Conservation (phyloP, 305 asterid species). For the Striga hermonthica region DNA sequence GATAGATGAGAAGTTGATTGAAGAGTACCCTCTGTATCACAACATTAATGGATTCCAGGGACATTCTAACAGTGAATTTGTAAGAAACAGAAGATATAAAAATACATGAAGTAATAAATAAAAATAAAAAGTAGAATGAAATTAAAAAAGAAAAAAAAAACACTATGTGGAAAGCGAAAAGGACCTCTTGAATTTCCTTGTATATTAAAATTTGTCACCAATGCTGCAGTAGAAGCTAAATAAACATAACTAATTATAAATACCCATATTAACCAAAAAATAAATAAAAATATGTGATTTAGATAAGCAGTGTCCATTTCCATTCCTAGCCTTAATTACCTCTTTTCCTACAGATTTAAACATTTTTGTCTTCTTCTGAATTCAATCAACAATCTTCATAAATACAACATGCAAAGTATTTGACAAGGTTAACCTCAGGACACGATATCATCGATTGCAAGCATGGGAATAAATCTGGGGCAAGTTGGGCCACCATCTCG, state of each 20-base stretch:
- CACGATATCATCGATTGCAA: conserved; percentile 74
- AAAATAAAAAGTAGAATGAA: no score
- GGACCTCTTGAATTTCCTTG: conserved; percentile 2
- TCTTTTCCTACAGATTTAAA: conserved; percentile 19
- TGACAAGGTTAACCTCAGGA: conserved; percentile 64
- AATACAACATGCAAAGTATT: conserved; percentile 25
- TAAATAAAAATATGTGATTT: background rate
- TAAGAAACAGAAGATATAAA: conserved; percentile 11
- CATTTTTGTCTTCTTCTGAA: conserved; percentile 10
- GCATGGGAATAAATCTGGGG: conserved; percentile 81
- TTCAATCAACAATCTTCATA: conserved; percentile 20
- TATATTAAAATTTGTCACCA: conserved; percentile 24
- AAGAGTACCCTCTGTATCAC: background rate
- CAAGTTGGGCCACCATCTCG: conserved; percentile 69
- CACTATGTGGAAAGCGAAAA: background rate
- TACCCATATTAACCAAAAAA: background rate
- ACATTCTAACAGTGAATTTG: background rate
- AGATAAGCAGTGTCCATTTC: conserved; percentile 9
- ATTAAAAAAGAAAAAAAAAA: conserved; percentile 18
- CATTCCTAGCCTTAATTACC: background rate
- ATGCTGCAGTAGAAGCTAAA: conserved; percentile 14
- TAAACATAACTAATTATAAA: background rate
- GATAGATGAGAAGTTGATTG: conserved; percentile 27
- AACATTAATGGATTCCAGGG: no score
- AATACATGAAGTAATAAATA: conserved; percentile 8